These are phyloP conservation scores for Chrysoporthe cubensis DNA, from an alignment of 2,329 filamentous ascomycete species.

Conservation along the genomic window DNA sequence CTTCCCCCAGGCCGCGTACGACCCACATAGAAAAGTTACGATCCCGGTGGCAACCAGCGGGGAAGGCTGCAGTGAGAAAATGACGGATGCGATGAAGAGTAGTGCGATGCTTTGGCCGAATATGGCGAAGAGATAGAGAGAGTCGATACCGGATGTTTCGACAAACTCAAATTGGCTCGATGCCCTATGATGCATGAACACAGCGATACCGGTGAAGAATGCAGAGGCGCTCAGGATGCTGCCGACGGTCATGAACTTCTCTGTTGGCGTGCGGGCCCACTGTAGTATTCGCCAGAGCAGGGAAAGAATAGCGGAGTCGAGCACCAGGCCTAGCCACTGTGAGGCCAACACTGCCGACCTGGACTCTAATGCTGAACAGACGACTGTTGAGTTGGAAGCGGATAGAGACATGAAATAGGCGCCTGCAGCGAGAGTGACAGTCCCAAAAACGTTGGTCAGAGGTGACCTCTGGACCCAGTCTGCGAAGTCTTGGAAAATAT, in stretches of 20 bases:
- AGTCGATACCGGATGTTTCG: conserved; percentile 38
- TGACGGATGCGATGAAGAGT: conserved; percentile 48
- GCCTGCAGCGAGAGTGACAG: conserved; percentile 47
- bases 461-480: conserved; percentile 51
- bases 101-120: conserved; percentile 51
- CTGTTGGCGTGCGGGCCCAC: conserved; percentile 54
- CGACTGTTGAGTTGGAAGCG: conserved; percentile 52
- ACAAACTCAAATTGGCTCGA: conserved; percentile 16
- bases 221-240: conserved; percentile 48
- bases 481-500: conserved; percentile 50
- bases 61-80: conserved; percentile 53
- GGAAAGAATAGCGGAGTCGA: conserved; percentile 53
- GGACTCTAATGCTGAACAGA: conserved; percentile 53
- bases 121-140: conserved; percentile 53
- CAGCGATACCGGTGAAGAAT: conserved; percentile 43
- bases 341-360: conserved; percentile 42
- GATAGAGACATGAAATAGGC: conserved; percentile 46
- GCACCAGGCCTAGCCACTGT: conserved; percentile 49
- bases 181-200: conserved; percentile 34
- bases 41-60: conserved; percentile 48
- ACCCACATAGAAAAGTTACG: conserved; percentile 49
- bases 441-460: conserved; percentile 42
- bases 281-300: conserved; percentile 55
- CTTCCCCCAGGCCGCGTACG: conserved; percentile 42
- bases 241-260: conserved; percentile 50